Percentiles rank a stretch among this genome's conserved stretches.
These are phyloP conservation scores for Colletotrichum ledebouriae DNA, from an alignment of 2,329 filamentous ascomycete species.

Conservation along the genomic window DNA sequence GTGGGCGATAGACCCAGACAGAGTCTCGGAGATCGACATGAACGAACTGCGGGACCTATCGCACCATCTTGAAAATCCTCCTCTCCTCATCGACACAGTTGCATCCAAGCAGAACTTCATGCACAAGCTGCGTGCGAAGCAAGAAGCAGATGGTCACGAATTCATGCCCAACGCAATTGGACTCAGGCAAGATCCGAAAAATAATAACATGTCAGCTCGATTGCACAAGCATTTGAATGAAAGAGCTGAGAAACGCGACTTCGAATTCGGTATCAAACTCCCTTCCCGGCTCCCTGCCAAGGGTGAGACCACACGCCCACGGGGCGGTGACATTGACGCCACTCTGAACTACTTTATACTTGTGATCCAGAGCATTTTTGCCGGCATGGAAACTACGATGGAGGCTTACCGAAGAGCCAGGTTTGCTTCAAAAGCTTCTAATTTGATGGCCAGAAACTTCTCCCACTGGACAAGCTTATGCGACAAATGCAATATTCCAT, in stretches of 20 bases:
- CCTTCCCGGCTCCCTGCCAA: constrained; percentile 36
- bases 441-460: not conserved
- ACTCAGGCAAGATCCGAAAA: not conserved
- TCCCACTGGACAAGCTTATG: not conserved
- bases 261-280: constrained; percentile 44
- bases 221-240: constrained; percentile 14
- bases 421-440: constrained; percentile 16
- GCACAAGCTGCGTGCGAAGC: not conserved
- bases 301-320: constrained; percentile 24
- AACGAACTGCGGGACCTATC: not conserved
- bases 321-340: constrained; percentile 43
- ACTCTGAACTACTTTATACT: constrained; percentile 44
- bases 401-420: constrained; percentile 9
- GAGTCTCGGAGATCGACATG: not conserved
- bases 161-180: not conserved
- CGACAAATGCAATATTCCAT: not conserved
- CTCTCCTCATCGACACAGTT: no score
- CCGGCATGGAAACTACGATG: constrained; percentile 20
- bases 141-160: not conserved
- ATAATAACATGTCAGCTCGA: not conserved
- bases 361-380: constrained; percentile 42
- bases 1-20: constrained; percentile 15
- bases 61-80: not conserved
- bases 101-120: no score
- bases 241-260: constrained; percentile 38